Conservation (phyloP, 148 eudicot genomes). For the Fallopia convolvulus region DNA sequence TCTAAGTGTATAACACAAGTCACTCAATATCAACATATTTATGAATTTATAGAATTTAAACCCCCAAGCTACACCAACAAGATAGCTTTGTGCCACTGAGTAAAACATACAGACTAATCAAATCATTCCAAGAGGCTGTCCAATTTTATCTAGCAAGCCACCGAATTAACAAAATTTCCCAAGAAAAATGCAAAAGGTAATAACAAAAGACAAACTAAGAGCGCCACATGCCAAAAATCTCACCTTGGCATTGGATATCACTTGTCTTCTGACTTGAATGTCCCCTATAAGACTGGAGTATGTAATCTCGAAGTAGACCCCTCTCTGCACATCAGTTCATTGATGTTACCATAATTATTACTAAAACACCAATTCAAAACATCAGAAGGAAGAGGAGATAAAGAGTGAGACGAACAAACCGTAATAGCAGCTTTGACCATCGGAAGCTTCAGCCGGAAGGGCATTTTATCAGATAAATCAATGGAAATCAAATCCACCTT, state of each 20-base stretch:
- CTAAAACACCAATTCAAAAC: background rate
- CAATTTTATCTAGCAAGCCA: background rate
- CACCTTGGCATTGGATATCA: constrained; percentile 79
- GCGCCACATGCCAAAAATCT: constrained; percentile 5
- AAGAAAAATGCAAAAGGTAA: background rate
- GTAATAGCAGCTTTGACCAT: constrained; percentile 68
- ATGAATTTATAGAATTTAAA: no score
- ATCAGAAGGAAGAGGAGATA: background rate
- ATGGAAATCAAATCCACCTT: constrained; percentile 81
- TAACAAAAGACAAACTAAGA: background rate
- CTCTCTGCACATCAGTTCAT: constrained; percentile 51
- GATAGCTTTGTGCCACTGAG: background rate
- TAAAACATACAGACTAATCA: background rate
- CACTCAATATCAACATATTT: no score
- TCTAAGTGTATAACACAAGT: background rate
- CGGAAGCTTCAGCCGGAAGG: constrained; percentile 70
- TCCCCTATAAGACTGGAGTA: constrained; percentile 60
- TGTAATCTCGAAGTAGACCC: constrained; percentile 74
- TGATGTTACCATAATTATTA: background rate
- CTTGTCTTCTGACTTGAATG: constrained; percentile 56
- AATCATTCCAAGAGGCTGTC: background rate
- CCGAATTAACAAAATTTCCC: background rate
- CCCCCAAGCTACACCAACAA: no score
- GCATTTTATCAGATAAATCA: constrained; percentile 75
- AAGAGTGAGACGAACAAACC: constrained; percentile 30